Percentiles rank a stretch among this genome's conserved stretches.
Conservation (phyloP, 305 asterid genomes). For the Euphrasia arctica region DNA sequence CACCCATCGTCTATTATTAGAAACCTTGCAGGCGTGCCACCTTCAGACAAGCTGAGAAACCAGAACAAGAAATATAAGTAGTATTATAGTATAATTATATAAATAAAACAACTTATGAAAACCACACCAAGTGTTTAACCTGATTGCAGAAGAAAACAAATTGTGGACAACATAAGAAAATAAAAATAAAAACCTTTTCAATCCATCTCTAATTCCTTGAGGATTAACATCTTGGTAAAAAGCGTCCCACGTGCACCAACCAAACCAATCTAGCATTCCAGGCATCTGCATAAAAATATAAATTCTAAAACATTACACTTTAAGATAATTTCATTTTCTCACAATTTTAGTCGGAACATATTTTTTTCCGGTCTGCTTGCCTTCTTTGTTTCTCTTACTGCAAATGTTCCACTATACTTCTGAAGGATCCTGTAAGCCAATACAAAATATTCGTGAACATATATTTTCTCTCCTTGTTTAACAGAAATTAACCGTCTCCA, state of each 20-base stretch:
- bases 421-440: conserved; percentile 48
- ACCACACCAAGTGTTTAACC: too few relatives aligned
- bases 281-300: conserved; percentile 42
- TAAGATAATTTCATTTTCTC: conserved; percentile 5
- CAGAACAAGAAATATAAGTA: not conserved
- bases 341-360: not conserved
- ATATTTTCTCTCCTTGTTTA: conserved; percentile 5
- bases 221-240: conserved; percentile 58
- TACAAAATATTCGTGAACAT: conserved; percentile 23
- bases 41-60: conserved; percentile 42
- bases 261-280: conserved; percentile 55
- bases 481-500: conserved; percentile 12
- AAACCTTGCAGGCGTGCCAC: conserved; percentile 57
- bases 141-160: too few relatives aligned
- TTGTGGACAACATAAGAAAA: not conserved
- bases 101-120: not conserved
- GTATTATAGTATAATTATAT: not conserved
- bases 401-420: conserved; percentile 41
- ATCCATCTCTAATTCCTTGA: conserved; percentile 51
- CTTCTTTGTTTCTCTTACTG: conserved; percentile 52
- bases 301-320: not conserved
- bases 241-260: conserved; percentile 80
- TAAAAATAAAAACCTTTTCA: conserved; percentile 35
- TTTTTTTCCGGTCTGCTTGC: conserved; percentile 24
- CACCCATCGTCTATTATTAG: conserved; percentile 63